Percentiles rank a stretch among this genome's conserved stretches.
These are phyloP conservation scores for Letharia columbiana DNA, from an alignment of 495 filamentous ascomycete genomes.

Conservation along the genomic window DNA sequence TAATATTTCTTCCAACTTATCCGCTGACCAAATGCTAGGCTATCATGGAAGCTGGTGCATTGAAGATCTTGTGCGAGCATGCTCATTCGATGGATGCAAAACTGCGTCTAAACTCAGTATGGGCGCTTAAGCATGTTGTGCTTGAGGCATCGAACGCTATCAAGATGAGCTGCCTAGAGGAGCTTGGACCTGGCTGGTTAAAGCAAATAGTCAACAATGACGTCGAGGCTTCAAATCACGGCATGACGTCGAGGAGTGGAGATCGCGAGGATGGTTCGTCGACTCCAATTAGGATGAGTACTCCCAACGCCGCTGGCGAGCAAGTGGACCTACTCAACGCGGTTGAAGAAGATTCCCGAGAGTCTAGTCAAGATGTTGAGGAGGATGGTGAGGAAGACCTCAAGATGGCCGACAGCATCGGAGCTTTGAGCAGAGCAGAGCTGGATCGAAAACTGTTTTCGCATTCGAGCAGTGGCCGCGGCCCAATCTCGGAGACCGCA, in stretches of 20 bases:
- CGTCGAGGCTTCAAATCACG: constrained; percentile 34
- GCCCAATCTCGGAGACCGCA: constrained; percentile 1
- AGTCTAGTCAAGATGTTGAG: constrained; percentile 27
- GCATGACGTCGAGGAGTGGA: constrained; percentile 22
- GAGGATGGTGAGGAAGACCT: constrained; percentile 58
- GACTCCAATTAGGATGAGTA: constrained; percentile 45
- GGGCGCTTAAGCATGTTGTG: constrained; percentile 88
- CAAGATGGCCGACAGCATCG: constrained; percentile 49
- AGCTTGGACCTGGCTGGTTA: constrained; percentile 70
- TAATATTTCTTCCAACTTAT: constrained; percentile 4
- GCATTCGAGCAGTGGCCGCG: constrained; percentile 3
- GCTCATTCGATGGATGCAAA: constrained; percentile 66
- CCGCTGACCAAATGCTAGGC: constrained; percentile 41
- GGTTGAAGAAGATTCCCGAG: constrained; percentile 33
- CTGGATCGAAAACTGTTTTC: constrained; percentile 14
- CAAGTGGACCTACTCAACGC: constrained; percentile 60
- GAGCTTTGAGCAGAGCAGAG: constrained; percentile 30
- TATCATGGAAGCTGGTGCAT: constrained; percentile 65
- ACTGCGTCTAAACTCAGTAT: constrained; percentile 71
- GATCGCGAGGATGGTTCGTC: constrained; percentile 32
- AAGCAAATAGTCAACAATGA: constrained; percentile 58
- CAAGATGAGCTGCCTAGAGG: constrained; percentile 67
- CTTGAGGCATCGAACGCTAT: constrained; percentile 54
- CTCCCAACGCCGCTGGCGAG: constrained; percentile 57
- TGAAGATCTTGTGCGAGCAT: constrained; percentile 73